These are phyloP conservation scores for Solanum phureja DNA, from an alignment of 257 asterid species.

Conservation along the genomic window DNA sequence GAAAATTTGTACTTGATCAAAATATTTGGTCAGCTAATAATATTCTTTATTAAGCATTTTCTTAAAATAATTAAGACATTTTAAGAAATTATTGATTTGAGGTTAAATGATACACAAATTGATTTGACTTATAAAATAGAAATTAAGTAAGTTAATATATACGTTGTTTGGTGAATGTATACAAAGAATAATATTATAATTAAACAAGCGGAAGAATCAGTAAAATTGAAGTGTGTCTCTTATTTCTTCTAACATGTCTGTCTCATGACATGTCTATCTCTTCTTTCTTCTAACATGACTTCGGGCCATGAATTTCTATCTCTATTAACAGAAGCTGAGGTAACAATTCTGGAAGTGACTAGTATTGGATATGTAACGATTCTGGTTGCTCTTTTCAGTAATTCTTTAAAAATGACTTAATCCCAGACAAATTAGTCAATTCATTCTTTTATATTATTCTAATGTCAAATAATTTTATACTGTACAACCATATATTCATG, in stretches of 20 bases:
- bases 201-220: background rate
- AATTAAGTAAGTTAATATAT: too few relatives aligned
- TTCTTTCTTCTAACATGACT: too few relatives aligned
- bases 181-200: too few relatives aligned
- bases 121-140: too few relatives aligned
- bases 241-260: too few relatives aligned
- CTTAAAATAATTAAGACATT: background rate
- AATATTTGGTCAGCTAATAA: background rate
- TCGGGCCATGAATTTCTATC: background rate
- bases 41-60: background rate
- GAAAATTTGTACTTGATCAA: background rate
- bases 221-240: too few relatives aligned
- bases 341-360: too few relatives aligned
- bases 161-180: background rate
- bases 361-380: background rate
- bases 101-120: background rate
- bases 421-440: background rate
- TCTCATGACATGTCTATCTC: too few relatives aligned
- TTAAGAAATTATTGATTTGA: too few relatives aligned
- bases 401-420: background rate
- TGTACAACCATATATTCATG: background rate
- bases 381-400: background rate
- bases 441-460: background rate
- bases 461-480: background rate
- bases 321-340: background rate